Evolutionary conservation across 208 protist species (phyloP).

Genomic region (Entamoeba histolytica): DNA sequence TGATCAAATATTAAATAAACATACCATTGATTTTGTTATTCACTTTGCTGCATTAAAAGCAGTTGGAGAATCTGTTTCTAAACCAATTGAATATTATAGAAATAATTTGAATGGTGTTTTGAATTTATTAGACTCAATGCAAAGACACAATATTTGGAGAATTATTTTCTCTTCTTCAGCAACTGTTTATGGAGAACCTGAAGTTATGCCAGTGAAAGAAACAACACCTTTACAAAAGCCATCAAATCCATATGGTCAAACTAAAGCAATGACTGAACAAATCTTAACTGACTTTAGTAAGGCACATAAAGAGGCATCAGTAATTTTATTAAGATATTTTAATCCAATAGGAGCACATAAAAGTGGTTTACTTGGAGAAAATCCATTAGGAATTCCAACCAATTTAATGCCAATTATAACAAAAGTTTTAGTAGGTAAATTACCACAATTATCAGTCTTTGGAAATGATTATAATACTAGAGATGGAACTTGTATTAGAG

Average conservation of each 20-base stretch:
- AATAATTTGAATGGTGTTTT: conserved; percentile 16
- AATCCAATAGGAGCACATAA: conserved; percentile 25
- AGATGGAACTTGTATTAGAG: conserved; percentile 24
- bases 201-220: conserved; percentile 5
- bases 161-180: conserved; percentile 26
- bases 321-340: conserved; percentile 22
- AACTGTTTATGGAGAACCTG: conserved; percentile 15
- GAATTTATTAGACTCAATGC: conserved; percentile 5
- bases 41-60: conserved; percentile 19
- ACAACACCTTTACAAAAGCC: background rate
- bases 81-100: conserved; percentile 20
- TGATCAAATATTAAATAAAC: background rate
- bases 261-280: conserved; percentile 16
- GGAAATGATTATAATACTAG: conserved; percentile 16
- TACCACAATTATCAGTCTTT: conserved; percentile 7
- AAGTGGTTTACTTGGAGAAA: conserved; percentile 6
- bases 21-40: background rate
- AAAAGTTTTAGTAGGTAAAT: conserved; percentile 6
- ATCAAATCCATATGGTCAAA: conserved; percentile 21
- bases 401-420: conserved; percentile 18
- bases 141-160: background rate
- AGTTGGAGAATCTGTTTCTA: conserved; percentile 18
- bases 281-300: background rate
- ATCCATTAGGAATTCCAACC: background rate
- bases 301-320: background rate